Base-by-base conservation (phyloP, 169 alveolate genomes). In the Sarcocystis neurona region DNA sequence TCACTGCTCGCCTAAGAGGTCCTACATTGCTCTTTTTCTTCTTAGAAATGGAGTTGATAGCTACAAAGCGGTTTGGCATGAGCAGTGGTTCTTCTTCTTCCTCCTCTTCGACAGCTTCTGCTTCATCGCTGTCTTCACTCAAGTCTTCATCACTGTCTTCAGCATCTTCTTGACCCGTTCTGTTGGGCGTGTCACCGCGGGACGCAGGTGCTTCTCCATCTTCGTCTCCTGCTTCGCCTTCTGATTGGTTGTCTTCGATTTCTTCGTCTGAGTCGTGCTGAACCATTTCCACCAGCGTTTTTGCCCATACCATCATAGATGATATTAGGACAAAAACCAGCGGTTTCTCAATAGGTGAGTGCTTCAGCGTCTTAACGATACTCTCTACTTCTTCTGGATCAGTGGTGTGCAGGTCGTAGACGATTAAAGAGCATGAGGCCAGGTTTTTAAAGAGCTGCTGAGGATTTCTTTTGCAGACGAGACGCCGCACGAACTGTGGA, bases 251-350 rank as follows among this genome's bases (percentile, higher is more conserved):
- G 10, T 66, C 93, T 30, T 12, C 74, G 47, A 43, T 60, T 37
- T 91, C 92, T 10, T 82, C 87, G 47, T 87, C 79, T 41, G 53
- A 6, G 77, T 79, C 85, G 56, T n/a, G 72, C 87, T 66, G 44
- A n/a, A 47, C 88, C 48, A 74, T 91, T 68, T 87, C 93, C 53
- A 90, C 58, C 8, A n/a, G 46, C 30, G 97, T 96, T 39, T 91
- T 92, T 6, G 96, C 95, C 98, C 98, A 96, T 0, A 94, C 95
- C 96, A 96, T 94, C 0, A 96, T 94, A 37, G 95, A 93, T 10
- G 98, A 96, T 34, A 96, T 93, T 10, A 95, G 85, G 44, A 96
- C 94, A 46, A 96, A 82, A 2, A 94, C 94, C 90, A 58, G 41
- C 46, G 88, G 89, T 30, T 79, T 60, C 84, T 78, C 82, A 23